Evolutionary conservation across 2,329 filamentous ascomycete species (phyloP).

Genomic region (Dactylellina cionopaga): DNA sequence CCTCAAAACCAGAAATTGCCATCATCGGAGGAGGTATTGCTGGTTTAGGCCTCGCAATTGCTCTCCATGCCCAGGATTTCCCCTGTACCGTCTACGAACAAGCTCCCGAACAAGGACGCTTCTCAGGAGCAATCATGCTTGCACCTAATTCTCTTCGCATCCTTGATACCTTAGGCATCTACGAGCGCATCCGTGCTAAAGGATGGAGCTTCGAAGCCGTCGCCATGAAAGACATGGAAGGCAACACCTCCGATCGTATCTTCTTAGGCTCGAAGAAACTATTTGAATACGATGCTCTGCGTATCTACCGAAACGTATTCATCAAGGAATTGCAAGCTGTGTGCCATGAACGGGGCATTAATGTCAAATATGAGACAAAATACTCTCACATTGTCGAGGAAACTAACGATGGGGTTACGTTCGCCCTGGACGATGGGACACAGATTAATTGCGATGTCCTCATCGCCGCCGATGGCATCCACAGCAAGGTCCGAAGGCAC

Average conservation of each 20-base stretch:
- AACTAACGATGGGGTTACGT: constrained; percentile 61
- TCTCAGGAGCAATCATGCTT: constrained; percentile 69
- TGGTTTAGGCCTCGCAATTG: constrained; percentile 68
- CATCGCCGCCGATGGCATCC: constrained; percentile 70
- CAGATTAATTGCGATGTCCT: constrained; percentile 62
- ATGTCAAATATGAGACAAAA: constrained; percentile 64
- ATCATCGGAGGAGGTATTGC: constrained; percentile 66
- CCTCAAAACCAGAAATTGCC: constrained; percentile 56
- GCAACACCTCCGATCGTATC: constrained; percentile 60
- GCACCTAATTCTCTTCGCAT: constrained; percentile 69
- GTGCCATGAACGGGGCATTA: constrained; percentile 61
- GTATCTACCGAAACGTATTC: constrained; percentile 67
- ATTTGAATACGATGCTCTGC: constrained; percentile 67
- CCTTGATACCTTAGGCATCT: constrained; percentile 66
- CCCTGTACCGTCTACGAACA: constrained; percentile 66
- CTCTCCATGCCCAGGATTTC: constrained; percentile 67
- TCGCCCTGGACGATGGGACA: constrained; percentile 65
- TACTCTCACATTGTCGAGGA: constrained; percentile 64
- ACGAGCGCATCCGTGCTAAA: constrained; percentile 62
- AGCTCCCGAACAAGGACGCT: constrained; percentile 62
- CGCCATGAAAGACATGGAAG: constrained; percentile 63
- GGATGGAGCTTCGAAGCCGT: constrained; percentile 67
- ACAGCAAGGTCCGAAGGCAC: constrained; percentile 67
- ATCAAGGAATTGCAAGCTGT: constrained; percentile 65
- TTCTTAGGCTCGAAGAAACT: constrained; percentile 64